phyloP scores from a whole-genome alignment of 2,329 filamentous ascomycete genomes.

The Aurifilum marmelostoma region DNA sequence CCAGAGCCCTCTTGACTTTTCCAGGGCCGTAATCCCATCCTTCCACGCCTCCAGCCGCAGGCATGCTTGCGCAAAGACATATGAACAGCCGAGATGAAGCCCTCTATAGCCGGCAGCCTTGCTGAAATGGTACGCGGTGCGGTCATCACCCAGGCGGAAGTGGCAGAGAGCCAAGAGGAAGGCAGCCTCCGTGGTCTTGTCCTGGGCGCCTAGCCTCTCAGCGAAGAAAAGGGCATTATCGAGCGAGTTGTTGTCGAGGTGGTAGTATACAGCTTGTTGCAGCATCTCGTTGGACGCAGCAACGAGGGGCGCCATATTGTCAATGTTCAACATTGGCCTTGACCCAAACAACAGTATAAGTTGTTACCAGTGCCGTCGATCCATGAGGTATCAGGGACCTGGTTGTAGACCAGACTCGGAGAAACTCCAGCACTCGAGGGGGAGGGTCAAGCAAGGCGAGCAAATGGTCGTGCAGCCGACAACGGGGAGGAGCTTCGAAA shows the following conservation, averaged over 20 bases:
- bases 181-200: slow-evolving; percentile 77
- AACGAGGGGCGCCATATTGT: slow-evolving; percentile 56
- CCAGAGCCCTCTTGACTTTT: slow-evolving; percentile 81
- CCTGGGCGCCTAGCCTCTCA: slow-evolving; percentile 81
- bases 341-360: slow-evolving; percentile 30
- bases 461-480: neutral
- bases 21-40: slow-evolving; percentile 81
- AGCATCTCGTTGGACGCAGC: slow-evolving; percentile 56
- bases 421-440: slow-evolving; percentile 1
- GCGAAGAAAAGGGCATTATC: slow-evolving; percentile 94
- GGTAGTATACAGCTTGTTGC: slow-evolving; percentile 65
- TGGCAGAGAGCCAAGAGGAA: slow-evolving; percentile 87
- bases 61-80: slow-evolving; percentile 89
- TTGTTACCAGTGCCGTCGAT: slow-evolving; percentile 34
- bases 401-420: neutral
- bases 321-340: slow-evolving; percentile 28
- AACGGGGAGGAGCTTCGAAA: slow-evolving; percentile 1
- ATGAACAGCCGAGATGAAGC: slow-evolving; percentile 82
- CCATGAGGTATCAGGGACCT: slow-evolving; percentile 38
- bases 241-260: slow-evolving; percentile 86
- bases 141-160: slow-evolving; percentile 78
- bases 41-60: slow-evolving; percentile 76
- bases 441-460: neutral
- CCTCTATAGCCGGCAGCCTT: slow-evolving; percentile 72
- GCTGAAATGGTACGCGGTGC: slow-evolving; percentile 83